These are phyloP conservation scores for Erodium trifolium DNA, from an alignment of 441 rosid species.

Conservation along the genomic window DNA sequence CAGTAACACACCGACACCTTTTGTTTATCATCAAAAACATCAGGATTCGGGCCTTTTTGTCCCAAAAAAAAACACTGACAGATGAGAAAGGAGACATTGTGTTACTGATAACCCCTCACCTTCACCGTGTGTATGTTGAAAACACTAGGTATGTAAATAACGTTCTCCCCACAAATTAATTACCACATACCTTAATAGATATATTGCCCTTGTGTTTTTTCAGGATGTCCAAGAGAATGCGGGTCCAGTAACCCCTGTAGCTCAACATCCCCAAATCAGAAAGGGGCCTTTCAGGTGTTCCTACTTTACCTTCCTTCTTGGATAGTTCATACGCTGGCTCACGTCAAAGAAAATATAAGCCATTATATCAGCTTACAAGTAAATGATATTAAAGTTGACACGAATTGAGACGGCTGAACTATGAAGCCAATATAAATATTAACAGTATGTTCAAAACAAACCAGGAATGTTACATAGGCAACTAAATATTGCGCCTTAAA, in stretches of 20 bases:
- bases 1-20: no score
- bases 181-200: slow-evolving; percentile 67
- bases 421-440: not conserved
- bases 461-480: no score
- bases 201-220: slow-evolving; percentile 97
- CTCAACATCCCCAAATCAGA: slow-evolving; percentile 92
- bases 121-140: no score
- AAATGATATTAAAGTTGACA: not conserved
- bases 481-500: no score
- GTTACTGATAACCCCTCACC: no score
- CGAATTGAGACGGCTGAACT: not conserved
- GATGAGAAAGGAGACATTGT: no score
- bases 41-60: no score
- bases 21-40: no score
- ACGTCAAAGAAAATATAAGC: slow-evolving; percentile 7
- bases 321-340: slow-evolving; percentile 89
- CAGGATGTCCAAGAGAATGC: slow-evolving; percentile 86
- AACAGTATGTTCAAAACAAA: no score
- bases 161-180: not conserved
- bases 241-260: slow-evolving; percentile 97
- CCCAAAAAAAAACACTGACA: no score
- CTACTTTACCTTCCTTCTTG: slow-evolving; percentile 96
- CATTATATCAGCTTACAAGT: not conserved
- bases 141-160: no score
- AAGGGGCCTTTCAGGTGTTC: slow-evolving; percentile 97